A percentile compares a stretch with the other conserved stretches of the same genome.
phyloP scores from a whole-genome alignment of 1,139 yeast genomes.

The Protomyces lactucae-debilis region DNA sequence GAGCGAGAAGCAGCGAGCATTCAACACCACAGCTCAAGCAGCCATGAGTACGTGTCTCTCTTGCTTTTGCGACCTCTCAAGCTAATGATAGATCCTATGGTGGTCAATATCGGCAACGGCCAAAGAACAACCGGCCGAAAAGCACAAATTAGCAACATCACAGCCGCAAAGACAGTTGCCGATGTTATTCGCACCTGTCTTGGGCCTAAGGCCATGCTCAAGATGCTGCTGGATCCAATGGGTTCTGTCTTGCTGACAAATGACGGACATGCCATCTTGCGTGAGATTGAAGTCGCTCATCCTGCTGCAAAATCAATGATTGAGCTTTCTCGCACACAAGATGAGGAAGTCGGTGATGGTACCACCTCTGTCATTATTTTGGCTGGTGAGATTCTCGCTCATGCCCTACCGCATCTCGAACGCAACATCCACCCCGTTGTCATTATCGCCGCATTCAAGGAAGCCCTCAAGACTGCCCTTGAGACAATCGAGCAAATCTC shows the following conservation, averaged over 20 bases:
- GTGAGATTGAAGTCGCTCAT: constrained; percentile 88
- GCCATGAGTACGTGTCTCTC: neutral
- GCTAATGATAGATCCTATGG: constrained; percentile 11
- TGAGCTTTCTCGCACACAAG: constrained; percentile 93
- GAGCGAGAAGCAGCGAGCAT: neutral
- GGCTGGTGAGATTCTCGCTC: constrained; percentile 96
- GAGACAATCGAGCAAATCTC: constrained; percentile 82
- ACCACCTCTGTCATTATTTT: constrained; percentile 45
- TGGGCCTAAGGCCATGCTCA: constrained; percentile 99
- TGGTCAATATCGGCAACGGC: constrained; percentile 37
- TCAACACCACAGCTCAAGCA: neutral
- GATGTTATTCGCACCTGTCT: constrained; percentile 82
- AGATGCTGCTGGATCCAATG: constrained; percentile 97
- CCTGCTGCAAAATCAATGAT: constrained; percentile 99
- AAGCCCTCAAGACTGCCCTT: constrained; percentile 85
- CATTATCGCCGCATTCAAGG: constrained; percentile 87
- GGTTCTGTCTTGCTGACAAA: constrained; percentile 91
- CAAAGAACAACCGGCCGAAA: constrained; percentile 96
- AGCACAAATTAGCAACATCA: constrained; percentile 93
- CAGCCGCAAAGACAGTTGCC: constrained; percentile 83
- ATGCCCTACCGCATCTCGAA: constrained; percentile 85
- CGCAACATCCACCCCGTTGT: constrained; percentile 96
- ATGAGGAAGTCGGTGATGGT: constrained; percentile 57
- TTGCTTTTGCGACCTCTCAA: too few relatives aligned
- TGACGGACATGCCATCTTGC: constrained; percentile 91